Base-by-base conservation (phyloP, 2,329 filamentous ascomycete genomes). In the Aureobasidium sp. region DNA sequence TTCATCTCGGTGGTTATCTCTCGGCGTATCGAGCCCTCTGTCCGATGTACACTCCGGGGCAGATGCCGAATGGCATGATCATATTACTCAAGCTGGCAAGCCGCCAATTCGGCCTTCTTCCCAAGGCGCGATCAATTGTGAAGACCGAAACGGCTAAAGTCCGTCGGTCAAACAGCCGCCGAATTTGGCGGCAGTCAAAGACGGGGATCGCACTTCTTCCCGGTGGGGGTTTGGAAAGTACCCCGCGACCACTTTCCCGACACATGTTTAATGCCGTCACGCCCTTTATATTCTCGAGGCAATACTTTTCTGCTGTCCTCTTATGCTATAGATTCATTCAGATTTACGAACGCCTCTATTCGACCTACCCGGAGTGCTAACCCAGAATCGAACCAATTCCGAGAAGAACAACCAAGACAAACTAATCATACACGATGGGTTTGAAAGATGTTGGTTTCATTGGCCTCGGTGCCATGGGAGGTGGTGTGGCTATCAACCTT, bases 401-500 rank as follows among this genome's bases (percentile, higher is more conserved):
- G 10, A 48, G 8, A 42, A 60, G 34, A 60, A 36, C 57, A 32
- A 32, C 32, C 44, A 32, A 60, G 27, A 61, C 20, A 61, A 20
- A 20, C 20, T 1, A 42, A 15, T 10, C 1, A 34, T 15, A 17
- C 57, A 39, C 23, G 51, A 63, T 63, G 62, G 47, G 53, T 34
- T 52, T 62, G 32, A 82, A 79, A 29, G 69, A 74, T 59, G 77
- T 89, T 60, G 82, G 84, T 66, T 90, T 90, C 74, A 86, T 88
- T 66, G 88, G 88, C 78, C 85, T 91, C 3, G 88, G 88, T 62
- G 88, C 88, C 74, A 91, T 91, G 88, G 88, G 88, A 70, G 88
- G 90, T 72, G 88, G 88, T 71, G 91, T 91, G 88, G 88, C 88
- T 66, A 88, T 84, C 64, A 82, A 90, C 70, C 82, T 91, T 50